phyloP scores from a whole-genome alignment of 2,329 filamentous ascomycete genomes.

The Corinectria fuckeliana region DNA sequence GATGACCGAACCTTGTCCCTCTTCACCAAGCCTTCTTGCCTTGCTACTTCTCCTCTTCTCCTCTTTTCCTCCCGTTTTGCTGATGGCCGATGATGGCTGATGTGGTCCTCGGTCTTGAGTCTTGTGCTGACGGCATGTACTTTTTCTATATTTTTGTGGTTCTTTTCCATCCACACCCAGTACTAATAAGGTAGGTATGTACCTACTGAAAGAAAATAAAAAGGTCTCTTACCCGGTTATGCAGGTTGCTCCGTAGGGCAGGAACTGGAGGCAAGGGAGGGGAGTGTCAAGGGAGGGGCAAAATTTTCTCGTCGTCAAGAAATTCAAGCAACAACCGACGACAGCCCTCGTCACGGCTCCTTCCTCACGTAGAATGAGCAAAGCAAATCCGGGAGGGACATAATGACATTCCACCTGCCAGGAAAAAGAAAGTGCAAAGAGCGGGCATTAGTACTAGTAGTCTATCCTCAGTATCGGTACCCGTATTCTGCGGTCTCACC shows the following conservation, averaged over 20 bases:
- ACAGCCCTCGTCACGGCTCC: not conserved
- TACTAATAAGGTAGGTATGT: no score
- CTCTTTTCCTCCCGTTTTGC: slow-evolving; percentile 6
- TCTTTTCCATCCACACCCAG: not conserved
- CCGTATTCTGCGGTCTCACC: slow-evolving; percentile 3
- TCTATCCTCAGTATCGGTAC: slow-evolving; percentile 8
- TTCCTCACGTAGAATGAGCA: not conserved
- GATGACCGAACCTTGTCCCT: not conserved
- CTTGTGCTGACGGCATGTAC: slow-evolving; percentile 11
- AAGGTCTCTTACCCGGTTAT: slow-evolving; percentile 3
- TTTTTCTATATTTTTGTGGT: not conserved
- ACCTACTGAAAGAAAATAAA: not conserved
- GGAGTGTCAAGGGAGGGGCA: not conserved
- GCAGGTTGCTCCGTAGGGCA: slow-evolving; percentile 3
- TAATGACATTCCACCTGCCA: not conserved
- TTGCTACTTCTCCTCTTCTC: not conserved
- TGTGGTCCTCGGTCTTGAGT: not conserved
- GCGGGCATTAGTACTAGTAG: no score
- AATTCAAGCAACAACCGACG: not conserved
- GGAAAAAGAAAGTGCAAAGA: slow-evolving; percentile 12
- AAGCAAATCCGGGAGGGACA: not conserved
- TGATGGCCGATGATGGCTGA: not conserved
- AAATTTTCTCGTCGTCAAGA: not conserved
- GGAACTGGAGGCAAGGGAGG: not conserved
- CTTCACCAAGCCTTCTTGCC: not conserved